Percentiles rank a stretch among this genome's conserved stretches.
These are phyloP conservation scores for Byssothecium circinans DNA, from an alignment of 2,329 filamentous ascomycete species.

Conservation along the genomic window DNA sequence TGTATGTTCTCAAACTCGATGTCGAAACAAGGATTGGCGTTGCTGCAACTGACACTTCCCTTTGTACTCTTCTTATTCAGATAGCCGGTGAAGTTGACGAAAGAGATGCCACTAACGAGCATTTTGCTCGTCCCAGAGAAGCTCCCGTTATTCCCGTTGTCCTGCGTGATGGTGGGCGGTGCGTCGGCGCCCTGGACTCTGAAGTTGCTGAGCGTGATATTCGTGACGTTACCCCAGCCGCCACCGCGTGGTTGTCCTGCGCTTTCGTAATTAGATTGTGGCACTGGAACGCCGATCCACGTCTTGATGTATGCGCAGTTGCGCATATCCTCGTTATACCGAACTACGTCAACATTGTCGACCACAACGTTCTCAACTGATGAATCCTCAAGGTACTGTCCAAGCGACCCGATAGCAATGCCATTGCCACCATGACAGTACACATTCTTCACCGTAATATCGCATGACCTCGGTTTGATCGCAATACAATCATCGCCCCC, in stretches of 20 bases:
- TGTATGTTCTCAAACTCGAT: conserved; percentile 51
- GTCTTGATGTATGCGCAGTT: conserved; percentile 58
- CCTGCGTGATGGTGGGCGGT: conserved; percentile 51
- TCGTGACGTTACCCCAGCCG: conserved; percentile 57
- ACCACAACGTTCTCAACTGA: conserved; percentile 55
- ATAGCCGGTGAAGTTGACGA: conserved; percentile 57
- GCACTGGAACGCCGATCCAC: conserved; percentile 52
- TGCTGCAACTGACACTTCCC: conserved; percentile 52
- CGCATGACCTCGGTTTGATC: conserved; percentile 64
- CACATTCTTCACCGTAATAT: conserved; percentile 57
- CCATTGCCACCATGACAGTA: conserved; percentile 59
- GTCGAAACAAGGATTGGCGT: conserved; percentile 54
- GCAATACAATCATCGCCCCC: conserved; percentile 65
- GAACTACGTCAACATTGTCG: conserved; percentile 47
- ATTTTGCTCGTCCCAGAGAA: conserved; percentile 54
- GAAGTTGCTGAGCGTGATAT: conserved; percentile 57
- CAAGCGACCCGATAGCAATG: conserved; percentile 55
- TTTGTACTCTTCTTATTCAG: conserved; percentile 41
- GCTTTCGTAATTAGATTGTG: conserved; percentile 52
- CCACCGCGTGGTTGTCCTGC: conserved; percentile 53
- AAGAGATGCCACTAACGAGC: conserved; percentile 53
- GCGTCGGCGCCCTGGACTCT: conserved; percentile 49
- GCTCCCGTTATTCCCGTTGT: conserved; percentile 55
- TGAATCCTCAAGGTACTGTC: conserved; percentile 59
- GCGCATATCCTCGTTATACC: conserved; percentile 47